Percentiles rank a stretch among this genome's conserved stretches.
Conservation (phyloP, 495 filamentous ascomycete species). For the Jackrogersella minutella region DNA sequence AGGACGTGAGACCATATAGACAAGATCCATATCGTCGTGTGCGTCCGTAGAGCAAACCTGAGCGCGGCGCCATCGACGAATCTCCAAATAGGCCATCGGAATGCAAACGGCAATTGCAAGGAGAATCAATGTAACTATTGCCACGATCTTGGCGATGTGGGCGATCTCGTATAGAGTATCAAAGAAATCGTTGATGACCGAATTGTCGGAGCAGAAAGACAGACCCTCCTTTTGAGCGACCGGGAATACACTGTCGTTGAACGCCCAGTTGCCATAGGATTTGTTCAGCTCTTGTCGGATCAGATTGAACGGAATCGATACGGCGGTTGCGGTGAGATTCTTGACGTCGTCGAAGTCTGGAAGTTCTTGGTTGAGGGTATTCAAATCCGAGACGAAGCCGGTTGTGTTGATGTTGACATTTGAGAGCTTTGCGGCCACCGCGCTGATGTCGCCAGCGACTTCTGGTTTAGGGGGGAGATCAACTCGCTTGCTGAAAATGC, state of each 20-base stretch:
- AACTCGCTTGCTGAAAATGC: slow-evolving; percentile 46
- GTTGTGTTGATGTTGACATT: slow-evolving; percentile 70
- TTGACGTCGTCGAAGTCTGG: slow-evolving; percentile 85
- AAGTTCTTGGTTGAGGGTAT: slow-evolving; percentile 75
- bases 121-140: slow-evolving; percentile 74
- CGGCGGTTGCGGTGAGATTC: slow-evolving; percentile 74
- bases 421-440: slow-evolving; percentile 59
- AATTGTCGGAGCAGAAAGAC: slow-evolving; percentile 87
- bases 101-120: slow-evolving; percentile 75
- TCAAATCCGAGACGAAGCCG: slow-evolving; percentile 67
- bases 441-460: slow-evolving; percentile 63
- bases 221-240: slow-evolving; percentile 81
- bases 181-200: slow-evolving; percentile 88
- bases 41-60: slow-evolving; percentile 69
- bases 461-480: slow-evolving; percentile 59
- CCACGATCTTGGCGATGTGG: slow-evolving; percentile 70
- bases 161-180: slow-evolving; percentile 68
- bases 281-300: slow-evolving; percentile 74
- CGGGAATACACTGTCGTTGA: slow-evolving; percentile 79
- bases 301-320: slow-evolving; percentile 79
- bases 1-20: slow-evolving; percentile 86
- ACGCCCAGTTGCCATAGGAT: slow-evolving; percentile 71
- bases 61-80: slow-evolving; percentile 78
- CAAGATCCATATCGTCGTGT: slow-evolving; percentile 83
- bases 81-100: slow-evolving; percentile 81